Conservation (phyloP, 345 rosid genomes). For the Camelina neglecta region DNA sequence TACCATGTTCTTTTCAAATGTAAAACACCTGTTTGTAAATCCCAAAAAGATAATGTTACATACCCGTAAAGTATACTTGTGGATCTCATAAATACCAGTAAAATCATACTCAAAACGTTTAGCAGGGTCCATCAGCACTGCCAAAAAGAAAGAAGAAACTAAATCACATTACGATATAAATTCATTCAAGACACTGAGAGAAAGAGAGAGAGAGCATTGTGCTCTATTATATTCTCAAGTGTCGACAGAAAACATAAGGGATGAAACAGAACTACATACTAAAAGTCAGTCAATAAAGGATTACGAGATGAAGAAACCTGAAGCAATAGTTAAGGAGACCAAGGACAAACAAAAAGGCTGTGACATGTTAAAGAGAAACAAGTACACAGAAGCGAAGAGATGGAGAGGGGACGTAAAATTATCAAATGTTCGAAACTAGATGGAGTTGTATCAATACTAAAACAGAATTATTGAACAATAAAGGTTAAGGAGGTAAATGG, state of each 20-base stretch:
- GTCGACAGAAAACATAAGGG: background rate
- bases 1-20: background rate
- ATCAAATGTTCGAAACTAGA: slow-evolving; percentile 11
- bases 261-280: slow-evolving; percentile 1
- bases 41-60: slow-evolving; percentile 27
- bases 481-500: background rate
- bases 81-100: slow-evolving; percentile 77
- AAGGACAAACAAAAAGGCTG: background rate
- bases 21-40: background rate
- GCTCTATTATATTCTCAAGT: slow-evolving; percentile 3
- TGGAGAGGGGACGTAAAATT: background rate
- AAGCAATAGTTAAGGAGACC: too few species aligned
- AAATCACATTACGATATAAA: background rate
- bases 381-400: background rate
- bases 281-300: background rate
- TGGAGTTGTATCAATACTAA: background rate
- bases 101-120: slow-evolving; percentile 79
- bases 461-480: background rate
- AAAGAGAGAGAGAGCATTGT: slow-evolving; percentile 5
- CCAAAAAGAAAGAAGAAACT: slow-evolving; percentile 31
- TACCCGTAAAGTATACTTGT: slow-evolving; percentile 79
- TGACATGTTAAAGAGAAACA: background rate
- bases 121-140: slow-evolving; percentile 80
- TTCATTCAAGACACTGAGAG: slow-evolving; percentile 1
- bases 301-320: background rate